Conservation (phyloP, 139 green algal genomes). For the Micractinium sp. region DNA sequence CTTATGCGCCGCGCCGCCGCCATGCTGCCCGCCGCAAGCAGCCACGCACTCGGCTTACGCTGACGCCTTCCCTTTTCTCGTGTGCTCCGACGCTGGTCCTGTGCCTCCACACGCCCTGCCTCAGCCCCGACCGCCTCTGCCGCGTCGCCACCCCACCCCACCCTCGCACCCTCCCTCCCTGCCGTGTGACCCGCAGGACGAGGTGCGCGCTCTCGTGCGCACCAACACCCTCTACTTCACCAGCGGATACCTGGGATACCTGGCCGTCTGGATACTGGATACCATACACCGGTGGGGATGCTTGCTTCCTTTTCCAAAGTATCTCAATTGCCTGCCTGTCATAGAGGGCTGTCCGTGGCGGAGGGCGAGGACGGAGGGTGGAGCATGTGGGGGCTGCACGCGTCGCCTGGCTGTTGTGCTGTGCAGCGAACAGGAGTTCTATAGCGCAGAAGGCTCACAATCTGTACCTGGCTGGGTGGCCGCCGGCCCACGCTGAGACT, state of each 20-base stretch:
- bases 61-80: background rate
- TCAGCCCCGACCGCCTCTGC: background rate
- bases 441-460: too few species aligned
- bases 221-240: constrained; percentile 74
- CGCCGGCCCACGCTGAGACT: too few species aligned
- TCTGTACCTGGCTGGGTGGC: too few species aligned
- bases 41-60: background rate
- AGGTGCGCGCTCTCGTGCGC: constrained; percentile 69
- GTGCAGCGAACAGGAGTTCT: too few species aligned
- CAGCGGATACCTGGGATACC: constrained; percentile 74
- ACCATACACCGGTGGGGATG: constrained; percentile 46
- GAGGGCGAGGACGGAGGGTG: background rate
- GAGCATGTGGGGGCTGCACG: background rate
- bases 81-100: background rate
- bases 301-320: too few species aligned
- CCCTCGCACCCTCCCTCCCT: background rate
- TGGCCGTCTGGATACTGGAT: constrained; percentile 72
- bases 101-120: background rate
- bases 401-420: too few species aligned
- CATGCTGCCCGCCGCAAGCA: background rate
- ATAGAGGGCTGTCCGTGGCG: too few species aligned
- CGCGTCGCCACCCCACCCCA: background rate
- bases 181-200: constrained; percentile 61
- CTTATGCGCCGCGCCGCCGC: too few species aligned
- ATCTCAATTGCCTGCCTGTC: background rate